These are phyloP conservation scores for Linnemannia hyalina DNA, from an alignment of 192 early-diverging fungal genomes.

Conservation along the genomic window DNA sequence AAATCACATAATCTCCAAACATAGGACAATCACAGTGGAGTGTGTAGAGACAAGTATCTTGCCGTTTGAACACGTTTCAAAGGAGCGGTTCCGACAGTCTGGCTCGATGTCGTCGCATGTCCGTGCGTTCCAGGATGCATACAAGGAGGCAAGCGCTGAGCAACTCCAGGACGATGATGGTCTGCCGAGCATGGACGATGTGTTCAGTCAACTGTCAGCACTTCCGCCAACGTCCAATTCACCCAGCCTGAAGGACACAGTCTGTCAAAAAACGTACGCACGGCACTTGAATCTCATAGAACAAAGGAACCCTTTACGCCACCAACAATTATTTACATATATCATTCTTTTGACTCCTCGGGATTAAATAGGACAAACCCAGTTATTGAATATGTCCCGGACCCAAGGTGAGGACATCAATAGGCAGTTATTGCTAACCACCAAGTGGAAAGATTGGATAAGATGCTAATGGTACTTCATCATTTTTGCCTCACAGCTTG, in stretches of 20 bases:
- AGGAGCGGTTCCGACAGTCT: background rate
- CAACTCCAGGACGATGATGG: constrained; percentile 46
- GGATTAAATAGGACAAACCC: background rate
- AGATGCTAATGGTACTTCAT: background rate
- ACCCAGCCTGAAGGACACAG: background rate
- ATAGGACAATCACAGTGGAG: constrained; percentile 29
- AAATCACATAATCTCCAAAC: background rate
- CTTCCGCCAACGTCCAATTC: background rate
- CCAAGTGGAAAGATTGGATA: background rate
- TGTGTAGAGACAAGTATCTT: constrained; percentile 30
- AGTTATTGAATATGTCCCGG: background rate
- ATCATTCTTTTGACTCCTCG: background rate
- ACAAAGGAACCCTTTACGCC: background rate
- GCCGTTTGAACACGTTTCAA: constrained; percentile 20
- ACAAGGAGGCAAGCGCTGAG: constrained; percentile 23
- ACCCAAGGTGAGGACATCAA: background rate
- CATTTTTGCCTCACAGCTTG: constrained; percentile 12
- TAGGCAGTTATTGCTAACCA: background rate
- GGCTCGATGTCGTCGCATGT: background rate
- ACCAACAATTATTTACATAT: background rate
- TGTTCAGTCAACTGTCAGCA: constrained; percentile 18
- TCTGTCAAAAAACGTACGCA: constrained; percentile 1
- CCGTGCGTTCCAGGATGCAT: constrained; percentile 17
- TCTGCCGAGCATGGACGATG: constrained; percentile 38
- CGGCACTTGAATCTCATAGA: background rate